Conservation (phyloP, 192 early-diverging fungal species). For the Rhizophagus clarus region DNA sequence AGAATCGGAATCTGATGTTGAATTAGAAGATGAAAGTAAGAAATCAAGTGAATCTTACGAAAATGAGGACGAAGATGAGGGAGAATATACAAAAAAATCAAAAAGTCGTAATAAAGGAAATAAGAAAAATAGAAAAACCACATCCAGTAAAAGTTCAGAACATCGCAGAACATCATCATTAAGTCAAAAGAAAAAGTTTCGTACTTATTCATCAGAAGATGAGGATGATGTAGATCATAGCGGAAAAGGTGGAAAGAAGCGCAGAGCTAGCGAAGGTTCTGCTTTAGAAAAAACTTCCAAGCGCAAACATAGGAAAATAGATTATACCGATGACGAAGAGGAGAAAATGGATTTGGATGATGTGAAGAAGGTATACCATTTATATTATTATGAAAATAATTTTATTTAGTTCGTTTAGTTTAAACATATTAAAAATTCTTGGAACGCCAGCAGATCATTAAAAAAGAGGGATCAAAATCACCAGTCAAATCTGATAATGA, state of each 20-base stretch:
- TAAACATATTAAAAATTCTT: not conserved
- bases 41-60: conserved; percentile 14
- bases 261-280: not conserved
- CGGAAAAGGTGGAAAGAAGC: conserved; percentile 2
- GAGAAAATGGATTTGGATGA: conserved; percentile 23
- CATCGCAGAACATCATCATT: not conserved
- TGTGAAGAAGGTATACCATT: not conserved
- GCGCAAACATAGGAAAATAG: conserved; percentile 24
- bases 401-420: not conserved
- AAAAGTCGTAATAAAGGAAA: conserved; percentile 1
- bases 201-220: conserved; percentile 8
- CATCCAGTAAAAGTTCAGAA: not conserved
- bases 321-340: conserved; percentile 26
- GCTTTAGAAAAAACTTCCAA: conserved; percentile 5
- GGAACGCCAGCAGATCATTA: not conserved
- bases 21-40: conserved; percentile 6
- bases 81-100: conserved; percentile 3
- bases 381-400: not conserved
- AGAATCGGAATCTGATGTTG: not conserved
- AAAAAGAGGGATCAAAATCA: conserved; percentile 11
- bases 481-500: conserved; percentile 1
- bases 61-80: not conserved
- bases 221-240: not conserved
- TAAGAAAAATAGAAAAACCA: not conserved
- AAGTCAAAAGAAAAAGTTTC: not conserved